Evolutionary conservation across 805 yeast genomes (phyloP), one percentile per base, ranked within the genome.

Genomic region (Myxozyma neglecta): DNA sequence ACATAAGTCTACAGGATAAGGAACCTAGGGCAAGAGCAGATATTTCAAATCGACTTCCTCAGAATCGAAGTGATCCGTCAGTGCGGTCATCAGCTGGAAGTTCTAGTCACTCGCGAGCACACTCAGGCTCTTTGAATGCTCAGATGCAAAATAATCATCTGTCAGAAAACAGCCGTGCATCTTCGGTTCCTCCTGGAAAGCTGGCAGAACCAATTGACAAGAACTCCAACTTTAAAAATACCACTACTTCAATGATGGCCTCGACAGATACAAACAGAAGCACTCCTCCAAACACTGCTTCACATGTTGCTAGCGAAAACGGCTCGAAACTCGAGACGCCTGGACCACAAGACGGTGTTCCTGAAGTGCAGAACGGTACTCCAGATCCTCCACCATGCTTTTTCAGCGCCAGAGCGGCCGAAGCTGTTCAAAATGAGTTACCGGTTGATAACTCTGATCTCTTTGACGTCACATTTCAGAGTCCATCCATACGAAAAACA

Each of bases 341-440:
- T 42, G 24, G 46, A n/a, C 46, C 51, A 7, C 35, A 34, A 14
- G 24, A 18, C 14, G 45, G 24, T 14, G 34, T 9, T 6, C 37
- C 48, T 6, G 48, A 36, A 10, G 16, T 18, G 20, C 8, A 34
- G 14, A 35, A 13, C 4, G 48, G 10, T 20, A 37, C 58, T 16
- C 46, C 57, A 6, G 32, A 8, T 2, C 43, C 44, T 16, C 34
- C 48, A n/a, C 46, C 60, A 53, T 50, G 71, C 68, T 56, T 51
- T 20, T 70, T 69, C 35, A 66, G 68, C 53, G 74, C 72, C 7
- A 59, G 73, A 3, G 73, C 69, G 0, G 74, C 74, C 6, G 69
- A 66, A 40, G 65, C 64, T 5, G 61, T 70, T 14, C 74, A 71
- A 42, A 59, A 63, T 11, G 67, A 68, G 36, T 42, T 58, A 34